Evolutionary conservation across 495 filamentous ascomycete genomes (phyloP).

Genomic region (Xylaria intraflava): DNA sequence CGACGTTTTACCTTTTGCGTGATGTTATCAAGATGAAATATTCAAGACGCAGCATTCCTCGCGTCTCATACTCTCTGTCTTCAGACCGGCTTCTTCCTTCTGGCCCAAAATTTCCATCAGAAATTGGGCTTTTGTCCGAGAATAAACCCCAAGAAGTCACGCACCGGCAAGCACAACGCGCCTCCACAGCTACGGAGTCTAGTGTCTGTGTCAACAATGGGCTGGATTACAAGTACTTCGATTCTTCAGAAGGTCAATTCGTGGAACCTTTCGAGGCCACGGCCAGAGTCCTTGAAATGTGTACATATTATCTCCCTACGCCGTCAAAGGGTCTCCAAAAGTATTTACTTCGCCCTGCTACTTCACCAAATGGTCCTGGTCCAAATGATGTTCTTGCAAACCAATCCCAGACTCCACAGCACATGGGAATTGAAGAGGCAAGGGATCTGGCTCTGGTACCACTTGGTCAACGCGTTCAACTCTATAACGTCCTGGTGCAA

Average conservation of each 20-base stretch:
- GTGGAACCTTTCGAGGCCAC: slow-evolving; percentile 13
- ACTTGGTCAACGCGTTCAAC: slow-evolving; percentile 44
- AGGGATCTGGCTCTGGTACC: slow-evolving; percentile 43
- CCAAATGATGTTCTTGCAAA: slow-evolving; percentile 42
- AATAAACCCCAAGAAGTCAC: slow-evolving; percentile 39
- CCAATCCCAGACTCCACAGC: slow-evolving; percentile 35
- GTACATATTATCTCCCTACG: slow-evolving; percentile 28
- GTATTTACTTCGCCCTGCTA: slow-evolving; percentile 31
- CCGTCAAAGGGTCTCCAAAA: slow-evolving; percentile 24
- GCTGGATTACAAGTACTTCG: slow-evolving; percentile 32
- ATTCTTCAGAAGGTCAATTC: slow-evolving; percentile 23
- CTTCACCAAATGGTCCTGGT: slow-evolving; percentile 20
- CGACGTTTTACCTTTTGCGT: slow-evolving; percentile 37
- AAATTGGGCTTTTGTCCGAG: slow-evolving; percentile 35
- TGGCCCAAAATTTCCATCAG: not conserved
- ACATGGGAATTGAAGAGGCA: slow-evolving; percentile 46
- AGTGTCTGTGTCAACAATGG: slow-evolving; percentile 43
- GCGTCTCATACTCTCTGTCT: not conserved
- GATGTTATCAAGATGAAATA: slow-evolving; percentile 29
- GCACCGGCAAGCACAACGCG: slow-evolving; percentile 29
- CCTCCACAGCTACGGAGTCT: slow-evolving; percentile 19
- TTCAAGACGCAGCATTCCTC: not conserved
- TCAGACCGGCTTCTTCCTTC: not conserved
- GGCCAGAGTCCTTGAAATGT: slow-evolving; percentile 16
- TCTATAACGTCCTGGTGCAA: slow-evolving; percentile 50